Percentiles rank a stretch among this genome's conserved stretches.
Evolutionary conservation across 805 yeast genomes (phyloP).

Genomic region (Yarrowia sp.): DNA sequence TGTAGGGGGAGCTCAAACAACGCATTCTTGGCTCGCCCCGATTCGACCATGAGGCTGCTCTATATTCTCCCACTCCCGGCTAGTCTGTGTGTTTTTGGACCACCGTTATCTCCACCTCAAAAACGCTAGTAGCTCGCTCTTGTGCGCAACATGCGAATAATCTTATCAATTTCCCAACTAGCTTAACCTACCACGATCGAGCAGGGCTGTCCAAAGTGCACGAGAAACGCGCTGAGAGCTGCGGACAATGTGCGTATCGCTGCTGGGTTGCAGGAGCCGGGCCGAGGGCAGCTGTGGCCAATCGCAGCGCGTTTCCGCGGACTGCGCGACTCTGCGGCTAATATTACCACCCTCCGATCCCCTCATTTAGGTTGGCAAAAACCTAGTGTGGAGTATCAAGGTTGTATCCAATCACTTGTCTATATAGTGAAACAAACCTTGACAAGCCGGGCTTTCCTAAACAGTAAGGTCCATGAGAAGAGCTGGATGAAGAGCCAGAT

Average conservation of each 20-base stretch:
- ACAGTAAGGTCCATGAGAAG: slow-evolving; percentile 13
- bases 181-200: not conserved
- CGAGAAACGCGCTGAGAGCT: not conserved
- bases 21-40: too few species aligned
- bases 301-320: not conserved
- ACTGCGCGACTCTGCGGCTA: not conserved
- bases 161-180: slow-evolving; percentile 5
- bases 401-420: slow-evolving; percentile 6
- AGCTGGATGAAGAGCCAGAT: not conserved
- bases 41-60: too few species aligned
- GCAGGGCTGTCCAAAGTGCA: not conserved
- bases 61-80: too few species aligned
- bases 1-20: too few species aligned
- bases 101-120: too few species aligned
- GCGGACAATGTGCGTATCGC: not conserved
- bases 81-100: too few species aligned
- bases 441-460: not conserved
- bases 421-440: not conserved
- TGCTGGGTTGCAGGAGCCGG: too few species aligned
- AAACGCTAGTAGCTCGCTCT: too few species aligned
- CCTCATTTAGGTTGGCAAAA: not conserved
- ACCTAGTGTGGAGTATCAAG: not conserved
- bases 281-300: not conserved
- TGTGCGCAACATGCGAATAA: too few species aligned
- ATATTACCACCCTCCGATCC: not conserved